Conservation (phyloP, 2,329 filamentous ascomycete species). For the Fusarium sp. region DNA sequence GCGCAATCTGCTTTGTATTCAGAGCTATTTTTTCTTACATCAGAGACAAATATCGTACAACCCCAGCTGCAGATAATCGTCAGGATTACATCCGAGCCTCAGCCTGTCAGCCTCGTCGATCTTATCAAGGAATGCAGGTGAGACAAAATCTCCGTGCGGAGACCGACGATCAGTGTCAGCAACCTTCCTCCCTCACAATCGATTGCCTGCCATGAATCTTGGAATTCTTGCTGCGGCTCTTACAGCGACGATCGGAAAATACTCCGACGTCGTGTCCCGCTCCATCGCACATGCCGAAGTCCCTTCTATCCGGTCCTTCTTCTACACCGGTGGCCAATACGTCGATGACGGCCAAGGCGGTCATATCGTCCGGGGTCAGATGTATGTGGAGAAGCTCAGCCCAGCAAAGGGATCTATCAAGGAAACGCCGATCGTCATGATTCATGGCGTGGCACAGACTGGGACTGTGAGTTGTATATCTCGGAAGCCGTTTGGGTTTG, state of each 20-base stretch:
- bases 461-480: conserved; percentile 25
- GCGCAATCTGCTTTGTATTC: background rate
- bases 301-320: conserved; percentile 34
- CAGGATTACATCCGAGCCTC: conserved; percentile 1
- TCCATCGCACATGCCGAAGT: conserved; percentile 12
- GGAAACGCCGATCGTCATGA: conserved; percentile 38
- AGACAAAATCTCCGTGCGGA: conserved; percentile 9
- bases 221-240: background rate
- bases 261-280: conserved; percentile 1
- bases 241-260: conserved; percentile 21
- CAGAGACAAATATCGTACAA: background rate
- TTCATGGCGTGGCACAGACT: conserved; percentile 41
- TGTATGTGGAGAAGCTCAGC: conserved; percentile 42
- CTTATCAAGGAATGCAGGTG: conserved; percentile 6
- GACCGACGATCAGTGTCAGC: background rate
- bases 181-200: background rate
- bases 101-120: conserved; percentile 13
- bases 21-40: background rate
- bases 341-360: conserved; percentile 36
- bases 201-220: conserved; percentile 18
- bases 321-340: conserved; percentile 38
- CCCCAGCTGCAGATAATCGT: background rate
- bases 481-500: background rate
- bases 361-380: conserved; percentile 41
- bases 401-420: conserved; percentile 21